Evolutionary conservation across 257 asterid species (phyloP), one percentile per base, ranked within the genome.

Genomic region (Perilla frutescens): DNA sequence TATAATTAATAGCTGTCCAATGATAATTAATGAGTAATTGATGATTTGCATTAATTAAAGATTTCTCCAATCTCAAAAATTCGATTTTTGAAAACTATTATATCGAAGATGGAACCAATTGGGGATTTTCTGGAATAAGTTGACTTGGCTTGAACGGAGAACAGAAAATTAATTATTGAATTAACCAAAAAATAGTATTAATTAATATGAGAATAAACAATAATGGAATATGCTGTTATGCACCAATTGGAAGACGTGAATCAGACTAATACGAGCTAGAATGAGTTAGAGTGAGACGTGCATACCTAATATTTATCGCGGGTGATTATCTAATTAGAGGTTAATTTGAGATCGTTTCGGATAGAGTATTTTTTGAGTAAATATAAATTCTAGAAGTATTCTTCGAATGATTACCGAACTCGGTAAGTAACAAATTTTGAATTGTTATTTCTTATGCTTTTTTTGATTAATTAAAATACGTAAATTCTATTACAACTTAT

Each of bases 11-110:
- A 20, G 53, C 5, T 20, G 44, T 10, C 5, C 29, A 5, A 12
- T 4, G 26, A 4, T 63, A 15, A 63, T 63, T 40, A 41, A 62
- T 15, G 51, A 15, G 51, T 8, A 1, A 34, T 10, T 3, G 8
- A 34, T 3, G 8, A 34, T 34, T 2, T 43, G 11, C 26, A 64
- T 44, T 64, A 34, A 64, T 44, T 64, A 11, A 44, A 44, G 6
- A 10, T 40, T 64, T 45, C 43, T 2, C 53, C 56, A 15, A 64
- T 64, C 70, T 31, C 70, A 64, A 64, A 45, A 64, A 29, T 64
- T 26, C 43, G 5, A 26, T 64, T 14, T 12, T 20, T 34, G 29
- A 14, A 41, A 62, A 62, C 29, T 62, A 62, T 43, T 1, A 62
- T 40, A 62, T 62, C 39, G 37, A 15, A 13, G 41, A 14, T 41